Percentiles rank a stretch among this genome's conserved stretches.
phyloP scores from a whole-genome alignment of 2,329 filamentous ascomycete species.

The Camillea tinctor region DNA sequence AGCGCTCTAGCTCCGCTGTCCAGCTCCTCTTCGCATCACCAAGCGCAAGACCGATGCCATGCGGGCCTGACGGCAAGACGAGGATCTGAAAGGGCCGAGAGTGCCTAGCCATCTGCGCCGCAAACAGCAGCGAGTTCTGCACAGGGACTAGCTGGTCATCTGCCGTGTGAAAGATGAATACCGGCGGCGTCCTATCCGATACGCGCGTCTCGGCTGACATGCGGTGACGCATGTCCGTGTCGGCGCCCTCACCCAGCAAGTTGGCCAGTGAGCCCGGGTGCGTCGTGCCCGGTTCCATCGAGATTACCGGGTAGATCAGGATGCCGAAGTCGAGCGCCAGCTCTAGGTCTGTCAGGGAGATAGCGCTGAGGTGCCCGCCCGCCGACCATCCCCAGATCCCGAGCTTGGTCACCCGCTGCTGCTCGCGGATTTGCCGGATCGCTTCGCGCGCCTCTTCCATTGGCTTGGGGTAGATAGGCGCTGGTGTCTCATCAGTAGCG shows the following conservation, averaged over 20 bases:
- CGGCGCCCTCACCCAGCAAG: not conserved
- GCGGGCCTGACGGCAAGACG: slow-evolving; percentile 30
- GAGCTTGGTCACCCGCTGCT: slow-evolving; percentile 15
- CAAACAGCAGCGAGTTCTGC: slow-evolving; percentile 28
- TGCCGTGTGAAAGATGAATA: slow-evolving; percentile 35
- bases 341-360: slow-evolving; percentile 14
- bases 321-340: slow-evolving; percentile 24
- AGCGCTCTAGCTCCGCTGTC: slow-evolving; percentile 28
- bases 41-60: slow-evolving; percentile 23
- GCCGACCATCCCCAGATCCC: slow-evolving; percentile 28
- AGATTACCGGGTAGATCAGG: slow-evolving; percentile 17
- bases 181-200: slow-evolving; percentile 27
- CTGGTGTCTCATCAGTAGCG: not conserved
- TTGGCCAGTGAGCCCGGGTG: slow-evolving; percentile 15
- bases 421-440: slow-evolving; percentile 15
- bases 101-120: slow-evolving; percentile 23
- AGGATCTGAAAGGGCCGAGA: slow-evolving; percentile 23
- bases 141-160: slow-evolving; percentile 29
- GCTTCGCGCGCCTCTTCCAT: slow-evolving; percentile 20
- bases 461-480: slow-evolving; percentile 14
- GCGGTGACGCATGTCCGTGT: not conserved
- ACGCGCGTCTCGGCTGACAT: slow-evolving; percentile 30
- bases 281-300: slow-evolving; percentile 13
- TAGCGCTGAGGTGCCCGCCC: slow-evolving; percentile 20
- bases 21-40: slow-evolving; percentile 18